phyloP scores from a whole-genome alignment of 345 rosid species.

The Boechera retrofracta region DNA sequence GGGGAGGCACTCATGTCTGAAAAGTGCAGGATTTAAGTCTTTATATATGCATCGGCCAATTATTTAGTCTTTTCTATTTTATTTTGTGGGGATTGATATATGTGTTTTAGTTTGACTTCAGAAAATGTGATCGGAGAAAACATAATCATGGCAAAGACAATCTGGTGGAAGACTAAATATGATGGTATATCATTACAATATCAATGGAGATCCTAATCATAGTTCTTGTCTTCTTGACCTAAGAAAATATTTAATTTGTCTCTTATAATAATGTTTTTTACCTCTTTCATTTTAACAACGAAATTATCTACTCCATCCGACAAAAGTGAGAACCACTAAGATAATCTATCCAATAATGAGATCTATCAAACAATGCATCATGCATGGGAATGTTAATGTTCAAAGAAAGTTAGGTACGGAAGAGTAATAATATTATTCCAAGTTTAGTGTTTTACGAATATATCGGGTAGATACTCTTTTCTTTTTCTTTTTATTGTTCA shows the following conservation, averaged over 20 bases:
- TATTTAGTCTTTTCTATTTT: background rate
- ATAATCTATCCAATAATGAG: too few relatives aligned
- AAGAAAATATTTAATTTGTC: conserved; percentile 23
- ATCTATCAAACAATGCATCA: too few relatives aligned
- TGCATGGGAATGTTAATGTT: background rate
- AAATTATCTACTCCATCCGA: too few relatives aligned
- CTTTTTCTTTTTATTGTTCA: background rate
- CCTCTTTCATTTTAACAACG: too few relatives aligned
- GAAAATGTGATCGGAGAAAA: conserved; percentile 26
- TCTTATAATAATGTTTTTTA: background rate
- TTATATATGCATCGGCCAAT: background rate
- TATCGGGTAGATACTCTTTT: background rate
- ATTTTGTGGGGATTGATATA: conserved; percentile 16
- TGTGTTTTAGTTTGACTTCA: conserved; percentile 35
- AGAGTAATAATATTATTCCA: background rate
- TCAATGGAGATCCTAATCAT: conserved; percentile 40
- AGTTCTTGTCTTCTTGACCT: conserved; percentile 38
- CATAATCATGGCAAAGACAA: conserved; percentile 41
- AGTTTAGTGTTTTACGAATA: background rate
- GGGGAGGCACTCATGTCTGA: background rate
- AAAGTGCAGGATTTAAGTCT: background rate
- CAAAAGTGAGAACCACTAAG: too few relatives aligned
- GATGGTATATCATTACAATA: conserved; percentile 31
- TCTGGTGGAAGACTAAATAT: conserved; percentile 40
- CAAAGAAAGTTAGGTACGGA: background rate